Evolutionary conservation across 331 rosid genomes (phyloP), one percentile per base, ranked within the genome.

Genomic region (Cydonia oblonga): DNA sequence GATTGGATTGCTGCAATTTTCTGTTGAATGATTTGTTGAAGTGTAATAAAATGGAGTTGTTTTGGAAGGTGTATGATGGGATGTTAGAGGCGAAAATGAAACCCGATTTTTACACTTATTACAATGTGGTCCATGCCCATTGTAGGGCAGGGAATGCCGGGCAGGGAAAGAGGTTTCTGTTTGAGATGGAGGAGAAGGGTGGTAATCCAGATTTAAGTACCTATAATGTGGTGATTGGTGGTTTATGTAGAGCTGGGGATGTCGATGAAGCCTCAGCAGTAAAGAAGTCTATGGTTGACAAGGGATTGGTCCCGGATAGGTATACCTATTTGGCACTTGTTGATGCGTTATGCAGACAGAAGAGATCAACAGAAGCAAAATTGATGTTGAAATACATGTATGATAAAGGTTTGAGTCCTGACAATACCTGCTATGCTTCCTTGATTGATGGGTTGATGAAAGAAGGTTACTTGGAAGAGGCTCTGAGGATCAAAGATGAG

Each of bases 161-260:
- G 44, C 74, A 70, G 76, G 85, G 73, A 9, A 81, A 65, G 73
- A 83, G 77, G 69, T 78, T 75, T n/a, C 57, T 83, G 18, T 25
- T 23, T 49, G 89, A 85, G 81, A 87, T 87, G 91, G 78, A 63
- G 69, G 83, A 67, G 68, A 87, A 75, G 66, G 87, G 86, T 7
- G 81, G 77, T 49, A 74, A 49, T 56, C 91, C 87, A 0, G 81
- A 80, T 64, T 35, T 76, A 70, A 76, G 84, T 44, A 69, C 73
- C 16, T 87, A 70, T 65, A 87, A 87, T 54, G 70, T 71, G 71
- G 28, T 84, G 69, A 74, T 87, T 52, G 73, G 63, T 54, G 86
- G 89, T 35, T 32, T 87, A 40, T 84, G 91, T 73, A 79, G 78
- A 70, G 78, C 76, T 0, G 77, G 84, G 77, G 49, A 9, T 64